Evolutionary conservation across 2,329 filamentous ascomycete genomes (phyloP), one percentile per base, ranked within the genome.

Genomic region (Periconia sp.): DNA sequence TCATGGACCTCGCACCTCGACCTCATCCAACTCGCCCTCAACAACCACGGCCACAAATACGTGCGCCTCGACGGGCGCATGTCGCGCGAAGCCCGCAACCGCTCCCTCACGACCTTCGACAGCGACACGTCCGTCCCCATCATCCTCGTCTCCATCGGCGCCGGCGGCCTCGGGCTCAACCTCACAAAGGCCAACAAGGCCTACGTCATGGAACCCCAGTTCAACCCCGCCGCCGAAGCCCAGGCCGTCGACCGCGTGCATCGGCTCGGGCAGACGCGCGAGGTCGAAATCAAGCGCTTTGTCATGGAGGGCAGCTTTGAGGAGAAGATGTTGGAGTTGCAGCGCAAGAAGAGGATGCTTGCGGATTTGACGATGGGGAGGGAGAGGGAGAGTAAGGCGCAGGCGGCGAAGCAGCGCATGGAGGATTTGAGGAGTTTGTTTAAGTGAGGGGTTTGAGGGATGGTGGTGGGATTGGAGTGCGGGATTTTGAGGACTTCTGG

Each of bases 201-300:
- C 14, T 97, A 94, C 71, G 89, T 97, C 65, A 97, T 99, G 93
- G 94, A 99, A 72, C 94, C 94, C 6, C 92, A 97, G 69, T 99
- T 93, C 78, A 99, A 99, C 67, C 94, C 94, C 0, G 92, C 92
- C 0, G 91, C 92, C 0, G 93, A 99, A 73, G 90, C 92, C 6
- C 94, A 99, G 75, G 94, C 94, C 1, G 83, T 97, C 8, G 94
- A 97, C 71, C 90, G 94, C 30, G 91, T 99, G 2, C 71, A 75
- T 49, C 59, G 72, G 8, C 51, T 75, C 0, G 72, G 94, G 0
- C 94, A 99, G 78, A 94, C 85, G 64, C 82, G 94, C n/a, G 84
- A 87, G 13, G 94, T 99, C 0, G 83, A 84, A n/a, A 95, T 92
- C 1, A 86, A 90, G 37, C 85, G 92, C 37, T 97, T 91, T 72